Evolutionary conservation across 768 basidiomycete genomes (phyloP).

Genomic region (Coprinellus micaceus): DNA sequence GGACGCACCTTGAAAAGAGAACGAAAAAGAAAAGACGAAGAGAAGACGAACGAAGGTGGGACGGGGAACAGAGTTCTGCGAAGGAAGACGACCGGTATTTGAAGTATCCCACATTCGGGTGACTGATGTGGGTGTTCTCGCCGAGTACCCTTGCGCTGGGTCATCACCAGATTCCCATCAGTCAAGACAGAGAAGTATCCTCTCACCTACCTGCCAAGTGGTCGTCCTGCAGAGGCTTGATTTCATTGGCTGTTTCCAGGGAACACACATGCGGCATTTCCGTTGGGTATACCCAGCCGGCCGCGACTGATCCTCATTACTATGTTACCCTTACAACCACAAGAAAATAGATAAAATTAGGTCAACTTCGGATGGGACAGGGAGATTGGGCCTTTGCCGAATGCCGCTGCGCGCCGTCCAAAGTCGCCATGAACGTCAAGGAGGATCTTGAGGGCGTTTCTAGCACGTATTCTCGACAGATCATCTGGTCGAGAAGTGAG

Average conservation of each 20-base stretch:
- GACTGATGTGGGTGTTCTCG: no score
- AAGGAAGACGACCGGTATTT: conserved; percentile 29
- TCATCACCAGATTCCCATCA: conserved; percentile 22
- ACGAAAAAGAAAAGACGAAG: conserved; percentile 34
- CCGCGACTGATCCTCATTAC: conserved; percentile 15
- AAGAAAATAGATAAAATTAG: conserved; percentile 15
- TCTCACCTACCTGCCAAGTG: conserved; percentile 25
- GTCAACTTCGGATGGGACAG: conserved; percentile 39
- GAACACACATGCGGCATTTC: not conserved
- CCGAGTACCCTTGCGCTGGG: conserved; percentile 28
- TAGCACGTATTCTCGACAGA: conserved; percentile 82
- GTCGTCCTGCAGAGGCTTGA: not conserved
- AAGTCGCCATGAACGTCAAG: conserved; percentile 90
- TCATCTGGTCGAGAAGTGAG: conserved; percentile 75
- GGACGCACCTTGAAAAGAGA: conserved; percentile 44
- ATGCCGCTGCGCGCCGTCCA: conserved; percentile 52
- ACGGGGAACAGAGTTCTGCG: conserved; percentile 19
- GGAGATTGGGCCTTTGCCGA: conserved; percentile 36
- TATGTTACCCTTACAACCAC: conserved; percentile 12
- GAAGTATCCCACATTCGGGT: conserved; percentile 26
- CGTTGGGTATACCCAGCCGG: not conserved
- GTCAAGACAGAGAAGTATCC: conserved; percentile 21
- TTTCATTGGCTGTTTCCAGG: not conserved
- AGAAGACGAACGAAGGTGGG: conserved; percentile 41
- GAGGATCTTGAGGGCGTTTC: conserved; percentile 91